Evolutionary conservation across 2,329 filamentous ascomycete species (phyloP).

Genomic region (Pseudogymnoascus sp.): DNA sequence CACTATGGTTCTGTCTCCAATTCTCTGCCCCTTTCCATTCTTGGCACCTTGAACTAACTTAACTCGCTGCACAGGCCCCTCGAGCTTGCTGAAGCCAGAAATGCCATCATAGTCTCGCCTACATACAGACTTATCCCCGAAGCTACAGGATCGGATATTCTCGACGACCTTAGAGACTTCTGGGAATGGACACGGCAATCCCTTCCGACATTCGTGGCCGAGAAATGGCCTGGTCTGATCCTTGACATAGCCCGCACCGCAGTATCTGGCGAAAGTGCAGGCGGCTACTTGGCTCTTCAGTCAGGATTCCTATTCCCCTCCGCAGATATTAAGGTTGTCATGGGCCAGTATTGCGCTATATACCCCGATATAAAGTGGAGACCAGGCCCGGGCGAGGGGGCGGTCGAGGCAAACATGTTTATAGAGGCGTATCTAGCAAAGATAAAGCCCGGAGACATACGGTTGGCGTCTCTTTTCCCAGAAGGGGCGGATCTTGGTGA

Average conservation of each 20-base stretch:
- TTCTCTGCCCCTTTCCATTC: conserved; percentile 32
- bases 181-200: conserved; percentile 34
- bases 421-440: neutral
- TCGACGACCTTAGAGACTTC: conserved; percentile 38
- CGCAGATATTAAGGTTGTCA: neutral
- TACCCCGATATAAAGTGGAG: neutral
- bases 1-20: conserved; percentile 16
- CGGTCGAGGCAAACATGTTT: neutral
- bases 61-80: neutral
- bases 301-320: conserved; percentile 12
- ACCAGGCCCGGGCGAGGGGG: neutral
- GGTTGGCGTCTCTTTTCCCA: neutral
- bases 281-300: conserved; percentile 17
- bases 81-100: neutral
- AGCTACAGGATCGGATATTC: conserved; percentile 35
- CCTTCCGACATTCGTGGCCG: neutral
- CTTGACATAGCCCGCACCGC: neutral
- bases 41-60: conserved; percentile 20
- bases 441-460: neutral
- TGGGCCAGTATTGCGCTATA: neutral
- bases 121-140: conserved; percentile 44
- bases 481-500: neutral
- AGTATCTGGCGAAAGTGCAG: conserved; percentile 13
- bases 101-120: conserved; percentile 36
- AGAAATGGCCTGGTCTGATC: neutral